phyloP scores from a whole-genome alignment of 1,139 yeast genomes.

The Taphrina deformans region DNA sequence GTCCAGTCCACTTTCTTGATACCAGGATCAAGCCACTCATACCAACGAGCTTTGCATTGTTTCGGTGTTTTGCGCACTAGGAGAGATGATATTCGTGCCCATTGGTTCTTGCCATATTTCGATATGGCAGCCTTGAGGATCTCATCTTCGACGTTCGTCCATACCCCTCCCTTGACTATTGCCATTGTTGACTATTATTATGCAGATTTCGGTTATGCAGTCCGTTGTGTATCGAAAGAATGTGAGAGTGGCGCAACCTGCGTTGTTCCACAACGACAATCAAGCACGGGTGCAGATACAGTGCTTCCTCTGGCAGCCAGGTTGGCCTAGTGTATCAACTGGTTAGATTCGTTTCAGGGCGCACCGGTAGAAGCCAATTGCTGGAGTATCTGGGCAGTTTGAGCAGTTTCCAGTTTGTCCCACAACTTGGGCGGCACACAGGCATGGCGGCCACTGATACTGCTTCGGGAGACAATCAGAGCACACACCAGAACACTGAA shows the following conservation, averaged over 20 bases:
- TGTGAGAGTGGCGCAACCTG: no score
- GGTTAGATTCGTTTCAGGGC: no score
- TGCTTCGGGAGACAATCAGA: neutral
- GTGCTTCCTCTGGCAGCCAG: no score
- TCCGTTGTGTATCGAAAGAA: no score
- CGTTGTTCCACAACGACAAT: no score
- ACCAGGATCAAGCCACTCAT: constrained; percentile 78
- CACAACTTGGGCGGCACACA: neutral
- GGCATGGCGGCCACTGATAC: neutral
- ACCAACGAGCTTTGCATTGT: constrained; percentile 93
- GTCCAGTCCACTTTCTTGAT: constrained; percentile 69
- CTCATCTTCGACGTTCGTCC: constrained; percentile 38
- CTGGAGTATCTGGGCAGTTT: no score
- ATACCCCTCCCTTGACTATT: constrained; percentile 35
- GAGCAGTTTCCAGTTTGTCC: neutral
- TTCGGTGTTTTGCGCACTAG: constrained; percentile 82
- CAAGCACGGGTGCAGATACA: no score
- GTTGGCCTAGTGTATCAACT: no score
- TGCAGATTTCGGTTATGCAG: neutral
- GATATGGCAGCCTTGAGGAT: constrained; percentile 49
- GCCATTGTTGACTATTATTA: constrained; percentile 1
- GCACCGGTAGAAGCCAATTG: no score
- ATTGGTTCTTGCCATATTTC: constrained; percentile 89
- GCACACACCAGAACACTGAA: no score
- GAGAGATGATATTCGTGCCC: constrained; percentile 90